These are phyloP conservation scores for Jasminum sambac DNA, from an alignment of 257 asterid genomes.

Conservation along the genomic window DNA sequence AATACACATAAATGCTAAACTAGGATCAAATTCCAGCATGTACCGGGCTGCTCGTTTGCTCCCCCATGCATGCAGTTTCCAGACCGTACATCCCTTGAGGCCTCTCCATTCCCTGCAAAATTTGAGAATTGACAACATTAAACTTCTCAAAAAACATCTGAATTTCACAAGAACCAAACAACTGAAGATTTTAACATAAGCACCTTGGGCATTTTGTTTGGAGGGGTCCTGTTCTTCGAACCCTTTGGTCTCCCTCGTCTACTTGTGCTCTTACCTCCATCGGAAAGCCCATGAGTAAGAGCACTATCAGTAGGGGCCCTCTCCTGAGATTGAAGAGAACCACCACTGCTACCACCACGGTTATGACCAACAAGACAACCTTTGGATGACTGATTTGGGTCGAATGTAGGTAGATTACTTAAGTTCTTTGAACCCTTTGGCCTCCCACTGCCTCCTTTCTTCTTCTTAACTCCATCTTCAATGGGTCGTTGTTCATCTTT, in stretches of 20 bases:
- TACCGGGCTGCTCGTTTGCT: conserved; percentile 23
- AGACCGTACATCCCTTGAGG: conserved; percentile 5
- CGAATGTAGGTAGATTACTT: conserved; percentile 6
- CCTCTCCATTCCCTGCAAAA: neutral
- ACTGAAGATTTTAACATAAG: neutral
- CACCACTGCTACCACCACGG: neutral
- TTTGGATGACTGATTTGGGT: conserved; percentile 1
- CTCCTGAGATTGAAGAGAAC: conserved; percentile 14
- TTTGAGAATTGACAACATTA: conserved; percentile 3
- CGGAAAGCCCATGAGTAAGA: conserved; percentile 1
- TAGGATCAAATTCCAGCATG: conserved; percentile 13
- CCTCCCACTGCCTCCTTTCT: neutral
- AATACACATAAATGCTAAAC: conserved; percentile 16
- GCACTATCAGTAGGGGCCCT: neutral
- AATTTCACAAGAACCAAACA: neutral
- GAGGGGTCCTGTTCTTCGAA: conserved; percentile 12
- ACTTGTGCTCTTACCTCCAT: conserved; percentile 8
- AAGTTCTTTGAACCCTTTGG: conserved; percentile 13
- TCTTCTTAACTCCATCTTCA: conserved; percentile 10
- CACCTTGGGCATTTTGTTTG: conserved; percentile 2
- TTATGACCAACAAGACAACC: conserved; percentile 5
- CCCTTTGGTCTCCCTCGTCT: neutral
- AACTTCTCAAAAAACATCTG: neutral
- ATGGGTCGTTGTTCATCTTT: conserved; percentile 10
- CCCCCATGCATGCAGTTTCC: conserved; percentile 26